These are phyloP conservation scores for Andrographis paniculata DNA, from an alignment of 305 asterid species.

Conservation along the genomic window DNA sequence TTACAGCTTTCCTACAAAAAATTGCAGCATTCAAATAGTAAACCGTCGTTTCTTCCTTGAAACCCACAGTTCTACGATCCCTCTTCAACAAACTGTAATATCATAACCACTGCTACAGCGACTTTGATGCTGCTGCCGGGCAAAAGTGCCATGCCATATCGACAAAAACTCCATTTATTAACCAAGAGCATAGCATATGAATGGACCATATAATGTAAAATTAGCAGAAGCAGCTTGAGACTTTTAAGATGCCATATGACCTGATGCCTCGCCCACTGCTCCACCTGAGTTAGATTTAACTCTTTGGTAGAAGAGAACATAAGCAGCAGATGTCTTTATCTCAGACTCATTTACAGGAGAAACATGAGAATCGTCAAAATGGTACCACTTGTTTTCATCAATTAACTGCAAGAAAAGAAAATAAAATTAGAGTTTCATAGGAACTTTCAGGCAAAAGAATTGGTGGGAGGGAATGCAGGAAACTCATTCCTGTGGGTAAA, in stretches of 20 bases:
- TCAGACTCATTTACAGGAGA: slow-evolving; percentile 72
- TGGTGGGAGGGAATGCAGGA: neutral
- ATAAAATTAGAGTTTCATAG: neutral
- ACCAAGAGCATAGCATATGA: slow-evolving; percentile 3
- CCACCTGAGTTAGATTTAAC: slow-evolving; percentile 35
- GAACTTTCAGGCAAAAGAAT: neutral
- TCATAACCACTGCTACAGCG: neutral
- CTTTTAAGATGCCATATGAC: slow-evolving; percentile 23
- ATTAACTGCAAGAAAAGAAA: slow-evolving; percentile 55
- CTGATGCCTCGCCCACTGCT: slow-evolving; percentile 40
- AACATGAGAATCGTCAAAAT: slow-evolving; percentile 91
- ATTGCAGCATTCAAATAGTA: neutral
- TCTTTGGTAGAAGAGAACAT: slow-evolving; percentile 84
- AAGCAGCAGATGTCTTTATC: slow-evolving; percentile 87
- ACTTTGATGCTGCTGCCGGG: neutral
- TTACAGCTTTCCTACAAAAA: neutral
- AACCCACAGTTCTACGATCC: too few species aligned
- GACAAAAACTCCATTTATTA: slow-evolving; percentile 4
- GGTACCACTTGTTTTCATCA: slow-evolving; percentile 78
- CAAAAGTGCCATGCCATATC: slow-evolving; percentile 10
- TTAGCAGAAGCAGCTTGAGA: neutral
- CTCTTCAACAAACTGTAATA: neutral
- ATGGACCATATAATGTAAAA: neutral
- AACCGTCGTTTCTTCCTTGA: neutral
- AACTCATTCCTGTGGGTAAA: neutral